Base-by-base conservation (phyloP, 1,284 basidiomycete genomes). In the Trichosporon coremiiforme region DNA sequence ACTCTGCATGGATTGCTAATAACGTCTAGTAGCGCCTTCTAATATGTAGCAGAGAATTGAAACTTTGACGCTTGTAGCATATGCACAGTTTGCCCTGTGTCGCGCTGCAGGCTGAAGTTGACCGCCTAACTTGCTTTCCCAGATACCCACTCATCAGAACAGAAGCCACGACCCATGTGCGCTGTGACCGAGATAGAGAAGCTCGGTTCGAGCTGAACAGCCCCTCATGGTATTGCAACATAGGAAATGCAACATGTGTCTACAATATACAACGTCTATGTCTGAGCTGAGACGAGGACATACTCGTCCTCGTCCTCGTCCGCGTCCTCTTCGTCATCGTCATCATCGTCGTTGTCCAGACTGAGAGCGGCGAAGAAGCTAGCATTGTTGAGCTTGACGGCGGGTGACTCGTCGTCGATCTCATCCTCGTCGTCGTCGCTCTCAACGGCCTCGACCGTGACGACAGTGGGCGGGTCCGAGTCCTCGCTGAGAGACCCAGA, bases 401-500 rank as follows among this genome's bases (percentile, higher is more conserved):
- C 68, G 13, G 25, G 41, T 4, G 38, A 9, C 20, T 64, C 65
- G 47, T 38, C 55, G 5, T 60, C 55, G 6, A 25, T 36, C 9
- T 74, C 75, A 7, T 78, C 75, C 65, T 68, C 66, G 9, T 62
- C 62, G 1, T 65, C 66, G 3, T 63, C 65, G 25, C 50, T 47
- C 22, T 65, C 67, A 4, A 47, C 68, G 3, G 31, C 36, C 15
- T 57, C 57, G 13, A 45, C 41, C 2, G 41, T n/a, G 8, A 45
- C 41, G 17, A 45, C 13, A 4, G 33, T 22, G 75, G 29, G 50
- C 75, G 70, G 71, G 66, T 81, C 75, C 25, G 81, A 85, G 88
- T 89, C 91, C 33, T 86, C 80, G 38, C 91, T 83, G 17, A 85
- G 76, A 7, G 83, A 80, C 76, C 93, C 90, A 9, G 83, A 80